phyloP scores from a whole-genome alignment of 345 rosid genomes.

The Eucalyptus shirleyi region DNA sequence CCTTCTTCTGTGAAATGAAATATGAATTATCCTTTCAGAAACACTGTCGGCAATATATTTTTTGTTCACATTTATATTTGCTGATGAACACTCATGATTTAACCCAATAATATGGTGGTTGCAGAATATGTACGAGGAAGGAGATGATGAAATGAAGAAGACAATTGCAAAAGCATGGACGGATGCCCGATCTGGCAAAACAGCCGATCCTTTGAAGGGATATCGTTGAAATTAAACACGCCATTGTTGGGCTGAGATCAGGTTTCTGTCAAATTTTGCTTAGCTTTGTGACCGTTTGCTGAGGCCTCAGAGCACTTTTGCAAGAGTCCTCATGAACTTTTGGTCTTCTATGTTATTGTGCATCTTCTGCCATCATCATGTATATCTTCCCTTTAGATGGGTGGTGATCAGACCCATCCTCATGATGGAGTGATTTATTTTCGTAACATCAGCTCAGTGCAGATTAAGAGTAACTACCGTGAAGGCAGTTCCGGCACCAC shows the following conservation, averaged over 20 bases:
- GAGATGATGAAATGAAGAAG: conserved; percentile 87
- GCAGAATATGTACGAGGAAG: conserved; percentile 95
- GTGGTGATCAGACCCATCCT: background rate
- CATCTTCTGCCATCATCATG: background rate
- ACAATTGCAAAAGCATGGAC: conserved; percentile 99
- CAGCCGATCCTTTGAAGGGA: conserved; percentile 58
- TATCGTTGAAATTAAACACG: conserved; percentile 1
- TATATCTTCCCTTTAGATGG: background rate
- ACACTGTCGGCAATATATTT: background rate
- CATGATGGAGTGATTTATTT: background rate
- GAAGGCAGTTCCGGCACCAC: background rate
- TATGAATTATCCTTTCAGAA: background rate
- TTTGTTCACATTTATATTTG: background rate
- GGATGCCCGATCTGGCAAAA: conserved; percentile 89
- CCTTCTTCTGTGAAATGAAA: background rate
- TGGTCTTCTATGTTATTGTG: background rate
- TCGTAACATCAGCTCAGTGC: background rate
- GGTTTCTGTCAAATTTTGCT: background rate
- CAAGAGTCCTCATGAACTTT: background rate
- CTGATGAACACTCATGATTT: background rate
- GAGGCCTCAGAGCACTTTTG: background rate
- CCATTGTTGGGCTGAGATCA: background rate
- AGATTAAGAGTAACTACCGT: background rate
- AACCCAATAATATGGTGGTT: background rate
- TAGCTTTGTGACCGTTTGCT: background rate